Percentiles rank a stretch among this genome's conserved stretches.
phyloP scores from a whole-genome alignment of 768 basidiomycete genomes.

The Amanita rubescens region DNA sequence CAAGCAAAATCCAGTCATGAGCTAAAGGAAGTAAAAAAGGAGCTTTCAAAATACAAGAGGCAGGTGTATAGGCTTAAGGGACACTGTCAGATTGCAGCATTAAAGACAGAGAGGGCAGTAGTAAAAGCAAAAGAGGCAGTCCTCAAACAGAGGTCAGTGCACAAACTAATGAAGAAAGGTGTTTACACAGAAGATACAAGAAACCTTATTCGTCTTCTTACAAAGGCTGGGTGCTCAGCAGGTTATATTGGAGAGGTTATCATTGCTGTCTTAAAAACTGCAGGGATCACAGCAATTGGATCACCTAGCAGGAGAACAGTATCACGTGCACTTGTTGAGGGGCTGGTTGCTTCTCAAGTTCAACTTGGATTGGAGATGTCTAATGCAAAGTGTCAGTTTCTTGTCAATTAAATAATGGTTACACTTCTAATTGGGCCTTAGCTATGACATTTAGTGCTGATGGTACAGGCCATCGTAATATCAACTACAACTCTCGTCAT shows the following conservation, averaged over 20 bases:
- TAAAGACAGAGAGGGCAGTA: neutral
- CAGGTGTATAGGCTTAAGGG: neutral
- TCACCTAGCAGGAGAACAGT: no score
- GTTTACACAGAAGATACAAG: slow-evolving; percentile 15
- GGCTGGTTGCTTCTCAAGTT: no score
- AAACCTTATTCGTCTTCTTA: slow-evolving; percentile 12
- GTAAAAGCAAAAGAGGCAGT: slow-evolving; percentile 4
- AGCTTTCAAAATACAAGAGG: neutral
- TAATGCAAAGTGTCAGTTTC: neutral
- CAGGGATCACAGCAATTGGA: no score
- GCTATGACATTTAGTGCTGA: slow-evolving; percentile 8
- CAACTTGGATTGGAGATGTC: no score
- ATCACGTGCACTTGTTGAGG: no score
- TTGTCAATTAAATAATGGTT: neutral
- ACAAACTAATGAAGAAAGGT: slow-evolving; percentile 15
- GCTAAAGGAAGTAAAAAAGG: no score
- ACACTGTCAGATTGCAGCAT: neutral
- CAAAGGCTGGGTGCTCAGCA: slow-evolving; percentile 13
- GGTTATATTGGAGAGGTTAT: slow-evolving; percentile 7
- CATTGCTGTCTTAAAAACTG: no score
- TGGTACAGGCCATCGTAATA: slow-evolving; percentile 5
- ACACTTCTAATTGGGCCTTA: no score
- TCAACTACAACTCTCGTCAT: slow-evolving; percentile 10
- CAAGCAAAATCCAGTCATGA: neutral
- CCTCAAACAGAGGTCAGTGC: slow-evolving; percentile 6